phyloP scores from a whole-genome alignment of 768 basidiomycete species.

The Polyporus arcularius region DNA sequence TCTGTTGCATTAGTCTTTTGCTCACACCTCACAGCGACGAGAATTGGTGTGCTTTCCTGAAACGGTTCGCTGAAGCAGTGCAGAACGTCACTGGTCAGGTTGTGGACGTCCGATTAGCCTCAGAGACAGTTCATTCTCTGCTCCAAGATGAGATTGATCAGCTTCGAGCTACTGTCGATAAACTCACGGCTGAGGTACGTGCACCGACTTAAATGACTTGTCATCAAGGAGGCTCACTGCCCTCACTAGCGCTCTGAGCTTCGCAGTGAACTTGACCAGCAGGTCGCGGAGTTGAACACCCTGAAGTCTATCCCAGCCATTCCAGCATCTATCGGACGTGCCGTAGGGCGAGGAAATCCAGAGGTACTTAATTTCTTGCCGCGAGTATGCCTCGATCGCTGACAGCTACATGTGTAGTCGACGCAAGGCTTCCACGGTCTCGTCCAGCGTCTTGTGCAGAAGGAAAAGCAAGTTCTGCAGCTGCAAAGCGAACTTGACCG shows the following conservation, averaged over 20 bases:
- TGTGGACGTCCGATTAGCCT: slow-evolving; percentile 51
- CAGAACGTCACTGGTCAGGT: slow-evolving; percentile 67
- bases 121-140: slow-evolving; percentile 39
- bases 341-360: slow-evolving; percentile 48
- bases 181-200: slow-evolving; percentile 65
- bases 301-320: slow-evolving; percentile 53
- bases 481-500: slow-evolving; percentile 72
- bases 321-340: slow-evolving; percentile 39
- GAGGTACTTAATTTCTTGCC: slow-evolving; percentile 45
- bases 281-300: slow-evolving; percentile 68
- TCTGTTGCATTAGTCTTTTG: neutral
- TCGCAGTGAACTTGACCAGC: slow-evolving; percentile 56
- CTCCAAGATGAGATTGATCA: slow-evolving; percentile 63
- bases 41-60: slow-evolving; percentile 63
- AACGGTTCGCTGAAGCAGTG: slow-evolving; percentile 59
- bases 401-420: slow-evolving; percentile 10
- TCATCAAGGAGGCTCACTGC: neutral
- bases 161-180: slow-evolving; percentile 60
- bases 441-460: slow-evolving; percentile 77
- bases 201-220: neutral
- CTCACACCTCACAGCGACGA: slow-evolving; percentile 48
- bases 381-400: neutral
- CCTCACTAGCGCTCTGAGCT: slow-evolving; percentile 48
- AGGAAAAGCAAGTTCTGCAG: slow-evolving; percentile 81
- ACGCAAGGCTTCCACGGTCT: slow-evolving; percentile 67